phyloP scores from a whole-genome alignment of 2,329 filamentous ascomycete species.

The Trichophyton verrucosum region DNA sequence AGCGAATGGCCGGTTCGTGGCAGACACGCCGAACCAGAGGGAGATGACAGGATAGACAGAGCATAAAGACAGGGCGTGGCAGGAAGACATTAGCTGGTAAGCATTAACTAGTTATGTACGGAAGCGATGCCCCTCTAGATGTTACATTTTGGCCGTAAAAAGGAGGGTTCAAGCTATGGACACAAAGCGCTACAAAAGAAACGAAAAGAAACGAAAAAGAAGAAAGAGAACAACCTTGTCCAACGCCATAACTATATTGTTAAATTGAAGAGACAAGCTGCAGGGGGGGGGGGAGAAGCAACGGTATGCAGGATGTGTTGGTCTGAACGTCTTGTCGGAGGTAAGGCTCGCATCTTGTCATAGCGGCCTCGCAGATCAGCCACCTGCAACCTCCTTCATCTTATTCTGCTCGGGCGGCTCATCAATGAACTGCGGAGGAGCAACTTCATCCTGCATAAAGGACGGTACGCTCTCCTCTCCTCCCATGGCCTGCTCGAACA shows the following conservation, averaged over 20 bases:
- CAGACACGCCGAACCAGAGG: not conserved
- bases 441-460: constrained; percentile 79
- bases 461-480: constrained; percentile 57
- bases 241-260: not conserved
- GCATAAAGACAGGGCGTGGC: not conserved
- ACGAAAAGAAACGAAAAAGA: not conserved
- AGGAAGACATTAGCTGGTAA: not conserved
- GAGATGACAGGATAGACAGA: not conserved
- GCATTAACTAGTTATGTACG: not conserved
- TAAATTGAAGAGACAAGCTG: not conserved
- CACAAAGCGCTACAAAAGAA: not conserved
- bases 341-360: too few species aligned
- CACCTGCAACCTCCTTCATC: constrained; percentile 64
- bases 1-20: not conserved
- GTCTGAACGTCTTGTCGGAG: too few species aligned
- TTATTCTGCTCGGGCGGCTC: constrained; percentile 68
- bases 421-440: constrained; percentile 78
- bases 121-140: not conserved
- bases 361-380: constrained; percentile 9
- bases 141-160: not conserved
- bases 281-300: not conserved
- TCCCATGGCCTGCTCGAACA: constrained; percentile 59
- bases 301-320: not conserved
- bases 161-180: not conserved
- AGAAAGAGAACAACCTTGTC: not conserved